Evolutionary conservation across 2,329 filamentous ascomycete genomes (phyloP), one percentile per base, ranked within the genome.

Genomic region (Curvularia hawaiiensis): DNA sequence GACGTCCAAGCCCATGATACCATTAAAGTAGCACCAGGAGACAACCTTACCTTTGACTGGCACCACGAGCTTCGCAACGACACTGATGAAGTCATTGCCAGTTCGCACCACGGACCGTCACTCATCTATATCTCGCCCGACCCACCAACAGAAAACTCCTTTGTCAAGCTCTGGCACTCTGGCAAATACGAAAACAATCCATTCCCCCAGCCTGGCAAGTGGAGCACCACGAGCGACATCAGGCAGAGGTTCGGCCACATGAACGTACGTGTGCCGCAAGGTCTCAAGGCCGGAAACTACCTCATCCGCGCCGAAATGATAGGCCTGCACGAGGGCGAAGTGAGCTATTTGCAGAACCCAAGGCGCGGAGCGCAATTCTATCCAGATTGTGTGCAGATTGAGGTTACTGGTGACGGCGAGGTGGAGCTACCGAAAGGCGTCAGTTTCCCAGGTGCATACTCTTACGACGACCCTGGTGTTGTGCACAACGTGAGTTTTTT

Each of bases 231-330:
- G 0, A 58, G 64, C 2, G 57, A 73, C 40, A 67, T 73, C 18
- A 56, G 58, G 5, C 63, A 59, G 45, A 65, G 69, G 26, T 54
- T 52, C 24, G 70, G 68, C 0, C 64, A 65, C 28, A 73, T 72
- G 70, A 70, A 71, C 47, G 58, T 70, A 1, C 56, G 70, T 4
- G 66, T 78, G 26, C 77, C 75, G 0, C 63, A 67, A 14, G 72
- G 65, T 3, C 59, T 78, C 26, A 76, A 75, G 54, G 65, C 75
- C 22, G 77, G 76, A 31, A 63, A 71, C 69, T 80, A 80, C 56
- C 69, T 79, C 28, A 66, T 79, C 55, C 74, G 78, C 30, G 72
- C 73, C 16, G 78, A 80, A 63, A 77, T 80, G 63, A 78, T 80
- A 50, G 77, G 75, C n/a, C 69, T 79, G 26, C 77, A 80, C 45